A percentile compares a stretch with the other conserved stretches of the same genome.
phyloP scores from a whole-genome alignment of 2,329 filamentous ascomycete genomes.

The Verticillium dahliae region DNA sequence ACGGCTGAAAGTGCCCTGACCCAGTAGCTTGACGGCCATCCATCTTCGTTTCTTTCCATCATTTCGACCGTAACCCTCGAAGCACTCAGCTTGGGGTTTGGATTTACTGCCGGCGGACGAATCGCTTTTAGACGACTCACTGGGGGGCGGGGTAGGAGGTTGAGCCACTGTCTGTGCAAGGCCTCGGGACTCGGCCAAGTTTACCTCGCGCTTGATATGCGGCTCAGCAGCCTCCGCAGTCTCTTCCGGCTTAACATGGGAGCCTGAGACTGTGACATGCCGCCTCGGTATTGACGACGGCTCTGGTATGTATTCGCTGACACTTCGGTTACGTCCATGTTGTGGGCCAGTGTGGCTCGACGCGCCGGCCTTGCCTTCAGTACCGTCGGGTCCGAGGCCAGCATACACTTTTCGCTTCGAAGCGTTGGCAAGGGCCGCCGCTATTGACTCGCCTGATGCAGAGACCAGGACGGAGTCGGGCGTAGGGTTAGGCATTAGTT shows the following conservation, averaged over 20 bases:
- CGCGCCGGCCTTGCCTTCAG: slow-evolving; percentile 12
- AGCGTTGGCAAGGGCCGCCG: slow-evolving; percentile 42
- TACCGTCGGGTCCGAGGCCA: slow-evolving; percentile 29
- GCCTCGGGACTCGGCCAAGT: slow-evolving; percentile 73
- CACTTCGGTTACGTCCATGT: slow-evolving; percentile 63
- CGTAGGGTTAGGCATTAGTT: slow-evolving; percentile 28
- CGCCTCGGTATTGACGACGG: slow-evolving; percentile 61
- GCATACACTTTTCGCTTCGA: slow-evolving; percentile 53
- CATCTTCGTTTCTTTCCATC: slow-evolving; percentile 70
- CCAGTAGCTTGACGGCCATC: slow-evolving; percentile 72
- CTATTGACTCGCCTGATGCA: slow-evolving; percentile 44
- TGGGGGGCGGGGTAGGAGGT: slow-evolving; percentile 76
- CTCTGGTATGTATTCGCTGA: slow-evolving; percentile 84
- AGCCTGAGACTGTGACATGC: slow-evolving; percentile 65
- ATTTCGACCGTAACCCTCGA: slow-evolving; percentile 60
- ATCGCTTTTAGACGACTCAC: slow-evolving; percentile 54
- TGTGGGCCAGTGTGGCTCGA: slow-evolving; percentile 11
- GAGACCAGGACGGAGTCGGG: slow-evolving; percentile 43
- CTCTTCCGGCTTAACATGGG: slow-evolving; percentile 36
- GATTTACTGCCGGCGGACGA: slow-evolving; percentile 31
- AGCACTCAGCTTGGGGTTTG: slow-evolving; percentile 51
- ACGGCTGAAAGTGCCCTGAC: slow-evolving; percentile 91
- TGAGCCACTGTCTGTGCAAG: slow-evolving; percentile 53
- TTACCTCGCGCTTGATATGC: slow-evolving; percentile 65
- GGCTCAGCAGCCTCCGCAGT: slow-evolving; percentile 33